A percentile compares a stretch with the other conserved stretches of the same genome.
Evolutionary conservation across 768 basidiomycete species (phyloP).

Genomic region (Termitomyces sp.): DNA sequence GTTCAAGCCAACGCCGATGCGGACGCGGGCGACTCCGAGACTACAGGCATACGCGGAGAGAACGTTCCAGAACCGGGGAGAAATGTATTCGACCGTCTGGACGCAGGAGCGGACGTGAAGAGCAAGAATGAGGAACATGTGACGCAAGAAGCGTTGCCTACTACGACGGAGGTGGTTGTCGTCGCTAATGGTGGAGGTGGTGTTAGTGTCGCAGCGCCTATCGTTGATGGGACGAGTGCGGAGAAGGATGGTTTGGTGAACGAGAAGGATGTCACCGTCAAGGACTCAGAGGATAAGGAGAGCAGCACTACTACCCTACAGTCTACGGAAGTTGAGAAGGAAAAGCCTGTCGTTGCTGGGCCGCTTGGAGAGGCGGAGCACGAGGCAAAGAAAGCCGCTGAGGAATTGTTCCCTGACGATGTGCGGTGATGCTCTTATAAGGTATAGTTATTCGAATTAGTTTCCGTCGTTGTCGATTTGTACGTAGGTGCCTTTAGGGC

Average conservation of each 20-base stretch:
- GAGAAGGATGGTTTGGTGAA: conserved; percentile 3
- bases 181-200: conserved; percentile 11
- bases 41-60: conserved; percentile 35
- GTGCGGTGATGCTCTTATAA: background rate
- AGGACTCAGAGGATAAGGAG: background rate
- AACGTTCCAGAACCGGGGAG: conserved; percentile 69
- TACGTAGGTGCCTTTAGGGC: background rate
- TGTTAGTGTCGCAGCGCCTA: conserved; percentile 10
- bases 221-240: conserved; percentile 14
- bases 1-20: conserved; percentile 6
- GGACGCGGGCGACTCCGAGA: conserved; percentile 15
- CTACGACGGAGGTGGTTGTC: conserved; percentile 12
- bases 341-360: conserved; percentile 6
- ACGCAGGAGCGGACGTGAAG: conserved; percentile 37
- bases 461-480: background rate
- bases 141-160: conserved; percentile 5
- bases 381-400: conserved; percentile 15
- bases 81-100: conserved; percentile 61
- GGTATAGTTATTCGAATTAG: background rate
- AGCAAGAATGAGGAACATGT: conserved; percentile 27
- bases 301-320: background rate
- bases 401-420: conserved; percentile 13
- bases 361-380: conserved; percentile 12
- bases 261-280: background rate
- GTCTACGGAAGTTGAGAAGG: background rate